Conservation (phyloP, 495 filamentous ascomycete species). For the Lophium mytilinum region DNA sequence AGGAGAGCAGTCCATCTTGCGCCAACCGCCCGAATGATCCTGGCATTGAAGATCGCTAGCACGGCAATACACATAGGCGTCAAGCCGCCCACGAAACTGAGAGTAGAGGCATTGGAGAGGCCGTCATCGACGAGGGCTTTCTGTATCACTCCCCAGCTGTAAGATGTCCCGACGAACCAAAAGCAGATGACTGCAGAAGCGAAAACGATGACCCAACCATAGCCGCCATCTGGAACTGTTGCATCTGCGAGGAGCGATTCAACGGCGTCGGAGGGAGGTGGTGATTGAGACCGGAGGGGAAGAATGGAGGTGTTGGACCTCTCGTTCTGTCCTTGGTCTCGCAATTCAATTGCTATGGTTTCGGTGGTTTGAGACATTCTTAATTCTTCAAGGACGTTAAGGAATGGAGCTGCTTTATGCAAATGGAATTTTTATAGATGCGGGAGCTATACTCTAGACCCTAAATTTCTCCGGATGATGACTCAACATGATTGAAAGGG, state of each 20-base stretch:
- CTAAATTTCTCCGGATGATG: no score
- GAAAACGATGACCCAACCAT: conserved; percentile 49
- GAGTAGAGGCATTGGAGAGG: conserved; percentile 40
- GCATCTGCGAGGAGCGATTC: conserved; percentile 40
- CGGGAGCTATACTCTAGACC: no score
- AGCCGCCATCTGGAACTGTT: conserved; percentile 48
- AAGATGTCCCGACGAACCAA: conserved; percentile 47
- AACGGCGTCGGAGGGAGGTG: no score
- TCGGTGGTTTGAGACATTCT: no score
- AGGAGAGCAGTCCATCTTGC: conserved; percentile 37
- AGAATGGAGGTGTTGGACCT: no score
- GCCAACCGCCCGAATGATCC: conserved; percentile 42
- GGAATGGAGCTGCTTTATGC: no score
- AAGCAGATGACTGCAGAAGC: conserved; percentile 45
- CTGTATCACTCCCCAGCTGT: conserved; percentile 51
- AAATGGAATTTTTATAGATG: no score
- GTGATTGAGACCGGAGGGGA: no score
- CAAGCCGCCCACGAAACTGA: conserved; percentile 49
- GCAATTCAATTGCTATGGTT: no score
- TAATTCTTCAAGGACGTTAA: no score
- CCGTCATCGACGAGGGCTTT: conserved; percentile 32
- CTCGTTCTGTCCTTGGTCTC: no score
- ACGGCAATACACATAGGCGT: conserved; percentile 41
- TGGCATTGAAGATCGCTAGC: conserved; percentile 42
- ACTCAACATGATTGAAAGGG: no score